A percentile compares a stretch with the other conserved stretches of the same genome.
phyloP scores from a whole-genome alignment of 192 early-diverging fungal species.

The Gonapodya sp. region DNA sequence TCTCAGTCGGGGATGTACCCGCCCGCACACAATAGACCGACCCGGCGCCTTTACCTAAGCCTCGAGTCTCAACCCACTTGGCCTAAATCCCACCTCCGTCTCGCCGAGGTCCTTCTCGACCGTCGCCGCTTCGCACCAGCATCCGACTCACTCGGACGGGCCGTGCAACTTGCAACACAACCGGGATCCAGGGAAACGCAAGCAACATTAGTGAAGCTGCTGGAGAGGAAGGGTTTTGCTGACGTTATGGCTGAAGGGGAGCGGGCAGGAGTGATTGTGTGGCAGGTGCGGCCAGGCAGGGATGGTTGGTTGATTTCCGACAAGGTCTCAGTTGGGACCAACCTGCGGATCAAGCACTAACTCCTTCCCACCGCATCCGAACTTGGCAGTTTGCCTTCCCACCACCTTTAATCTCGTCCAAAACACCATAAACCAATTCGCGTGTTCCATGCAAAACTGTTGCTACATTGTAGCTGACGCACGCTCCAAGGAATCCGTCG shows the following conservation, averaged over 20 bases:
- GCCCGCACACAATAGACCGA: neutral
- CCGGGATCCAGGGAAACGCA: neutral
- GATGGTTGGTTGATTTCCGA: neutral
- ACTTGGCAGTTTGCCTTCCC: neutral
- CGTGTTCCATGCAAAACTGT: slow-evolving; percentile 74
- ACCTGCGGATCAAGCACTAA: too few species aligned
- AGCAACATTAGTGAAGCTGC: too few species aligned
- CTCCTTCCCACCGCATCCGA: neutral
- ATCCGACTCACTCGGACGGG: neutral
- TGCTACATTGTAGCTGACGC: slow-evolving; percentile 70
- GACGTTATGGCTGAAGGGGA: neutral
- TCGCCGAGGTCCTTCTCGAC: neutral
- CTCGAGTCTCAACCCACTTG: neutral
- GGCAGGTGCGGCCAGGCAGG: neutral
- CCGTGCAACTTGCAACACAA: neutral
- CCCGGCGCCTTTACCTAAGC: neutral
- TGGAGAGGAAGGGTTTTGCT: neutral
- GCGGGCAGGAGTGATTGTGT: neutral
- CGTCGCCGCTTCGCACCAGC: neutral
- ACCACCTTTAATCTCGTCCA: slow-evolving; percentile 55
- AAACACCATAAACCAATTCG: slow-evolving; percentile 64
- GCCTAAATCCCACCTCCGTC: neutral
- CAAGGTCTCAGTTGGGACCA: too few species aligned
- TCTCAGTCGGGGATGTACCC: neutral
- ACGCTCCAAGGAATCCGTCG: slow-evolving; percentile 55